Base-by-base conservation (phyloP, 2,329 filamentous ascomycete species). In the Trichoderma sp. region DNA sequence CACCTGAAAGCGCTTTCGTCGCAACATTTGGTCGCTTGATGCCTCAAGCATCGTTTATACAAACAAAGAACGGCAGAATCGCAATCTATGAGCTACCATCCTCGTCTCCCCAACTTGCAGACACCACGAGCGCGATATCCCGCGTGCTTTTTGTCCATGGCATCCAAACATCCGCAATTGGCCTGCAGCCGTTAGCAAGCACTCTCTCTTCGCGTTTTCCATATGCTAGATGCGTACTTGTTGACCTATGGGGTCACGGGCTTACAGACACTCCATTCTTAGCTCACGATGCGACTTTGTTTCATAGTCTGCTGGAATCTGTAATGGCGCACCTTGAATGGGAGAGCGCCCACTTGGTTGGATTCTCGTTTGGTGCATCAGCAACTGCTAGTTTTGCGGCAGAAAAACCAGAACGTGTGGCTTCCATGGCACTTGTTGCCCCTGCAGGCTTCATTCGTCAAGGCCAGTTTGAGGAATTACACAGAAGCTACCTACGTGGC, bases 161-260 rank as follows among this genome's bases (percentile, higher is more conserved):
- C 17, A 53, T 64, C 17, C 61, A 64, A 27, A 64, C 61, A 22
- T n/a, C 34, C 1, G 61, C 61, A 54, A 42, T 64, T n/a, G 50
- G 61, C 61, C 6, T 64, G 15, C 61, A 42, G 5, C 50, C 61
- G 17, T 29, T 64, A 29, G 61, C 61, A 25, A 42, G 27, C 25
- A 27, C 61, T 17, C 35, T 64, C 19, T 45, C 35, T 5, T 6
- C 35, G n/a, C 50, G 35, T 39, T 64, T 64, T 56, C 61, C 61
- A 12, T 15, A n/a, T 54, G 50, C 61, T 9, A 53, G 56, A 45
- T 54, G 48, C n/a, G 50, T 64, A 15, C 61, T 64, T n/a, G 35
- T 64, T 34, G 61, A 64, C 50, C 29, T 54, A 5, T 64, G 61
- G 61, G 61, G 61, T n/a, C 61, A 64, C 15, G 61, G 61, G 50